Base-by-base conservation (phyloP, 441 rosid species). In the Adansonia rubrostipa region DNA sequence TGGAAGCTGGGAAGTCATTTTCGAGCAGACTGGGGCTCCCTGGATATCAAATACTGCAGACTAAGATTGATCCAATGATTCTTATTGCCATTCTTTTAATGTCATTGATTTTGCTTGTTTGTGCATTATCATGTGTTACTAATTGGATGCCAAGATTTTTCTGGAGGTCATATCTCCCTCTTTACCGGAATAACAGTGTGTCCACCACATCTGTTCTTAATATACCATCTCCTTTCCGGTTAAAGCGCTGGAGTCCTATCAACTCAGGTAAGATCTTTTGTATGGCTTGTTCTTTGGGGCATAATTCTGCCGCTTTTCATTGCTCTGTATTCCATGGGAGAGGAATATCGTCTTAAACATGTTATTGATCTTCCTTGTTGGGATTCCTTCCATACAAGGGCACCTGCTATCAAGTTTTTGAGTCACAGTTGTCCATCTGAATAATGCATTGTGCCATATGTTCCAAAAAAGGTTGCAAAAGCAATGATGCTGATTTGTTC, bases 241-340 rank as follows among this genome's bases (percentile, higher is more conserved):
- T 94, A 77, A 94, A 86, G 76, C 89, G 92, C 56, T 96, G 99
- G 97, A 93, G 96, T 86, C 98, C 97, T 73, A 89, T 93, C 80
- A 94, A 50, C 73, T 77, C 91, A 68, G 97, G 99, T 92, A 82
- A 77, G 84, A 77, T 71, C 61, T 81, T 63, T 70, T 71, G 42
- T 45, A 53, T 64, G 63, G 53, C 15, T 54, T n/a, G 10, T 22
- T 63, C 14, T 69, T 14, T 60, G 42, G 68, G 73, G 40, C 40
- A 20, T 69, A 68, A 40, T 75, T 20, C 54, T 22, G 24, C 56
- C 42, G 45, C 20, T 42, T 77, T 36, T 64, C 11, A 15, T 48
- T 51, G 50, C 72, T 75, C 3, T 51, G 40, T 75, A 62, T 28
- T 62, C 78, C 33, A 6, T 64, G 13, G 36, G 50, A 75, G 47